Evolutionary conservation across 768 basidiomycete species (phyloP), one percentile per base, ranked within the genome.

Genomic region (Epithele typhae): DNA sequence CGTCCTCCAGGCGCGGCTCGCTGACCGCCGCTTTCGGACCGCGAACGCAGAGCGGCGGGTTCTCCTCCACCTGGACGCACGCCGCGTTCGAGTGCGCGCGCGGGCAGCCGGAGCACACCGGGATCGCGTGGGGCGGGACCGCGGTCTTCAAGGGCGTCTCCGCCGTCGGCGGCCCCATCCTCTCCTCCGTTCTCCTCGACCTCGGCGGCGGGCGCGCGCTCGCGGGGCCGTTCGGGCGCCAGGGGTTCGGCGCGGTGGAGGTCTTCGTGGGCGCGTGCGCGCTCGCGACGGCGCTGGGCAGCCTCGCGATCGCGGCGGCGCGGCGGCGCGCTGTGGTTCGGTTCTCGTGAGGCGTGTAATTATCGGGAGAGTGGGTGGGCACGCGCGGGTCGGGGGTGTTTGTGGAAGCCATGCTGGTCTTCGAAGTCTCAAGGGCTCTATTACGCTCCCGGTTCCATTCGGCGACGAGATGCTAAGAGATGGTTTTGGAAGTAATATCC

Each of bases 211-310:
- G 53, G 14, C 40, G 48, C 1, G n/a, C 49, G 1, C 37, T 46
- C 19, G 48, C 40, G 4, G 46, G 51, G 19, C 21, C 32, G 8
- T 59, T 55, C 23, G 58, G 58, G 1, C 36, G 49, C 34, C 49
- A 51, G 25, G 58, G 58, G 14, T 59, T 55, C 37, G 53, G 53
- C n/a, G 40, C 48, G 2, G 51, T 59, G 25, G 58, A 59, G 36
- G 43, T 59, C 8, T 59, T 59, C 41, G 58, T 59, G 1, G 58
- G 58, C 17, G 40, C 49, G 15, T 57, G 55, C 36, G 55, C 55
- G 19, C 41, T 54, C 5, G 55, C 53, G 15, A 57, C 55, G 1
- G 50, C 54, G 24, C 42, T 52, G 1, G 39, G 45, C 4, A 58
- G 57, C 43, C 18, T 55, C 15, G 32, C 55, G 4, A 48, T 58